Evolutionary conservation across 208 protist genomes (phyloP).

Genomic region (Leishmania aethiopica): DNA sequence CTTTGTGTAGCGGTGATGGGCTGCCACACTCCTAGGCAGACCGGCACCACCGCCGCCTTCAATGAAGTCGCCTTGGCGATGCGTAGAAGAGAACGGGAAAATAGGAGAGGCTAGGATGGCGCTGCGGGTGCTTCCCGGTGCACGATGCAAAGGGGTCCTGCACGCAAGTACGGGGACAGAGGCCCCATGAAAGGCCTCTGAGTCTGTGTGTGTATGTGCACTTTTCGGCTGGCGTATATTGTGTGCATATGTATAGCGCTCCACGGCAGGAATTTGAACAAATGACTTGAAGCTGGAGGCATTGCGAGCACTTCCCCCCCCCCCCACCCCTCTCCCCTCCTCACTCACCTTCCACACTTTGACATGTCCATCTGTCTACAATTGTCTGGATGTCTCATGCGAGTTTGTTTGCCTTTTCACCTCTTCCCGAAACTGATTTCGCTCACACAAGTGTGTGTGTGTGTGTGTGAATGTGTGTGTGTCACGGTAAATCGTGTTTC

Average conservation of each 20-base stretch:
- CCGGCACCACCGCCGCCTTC: neutral
- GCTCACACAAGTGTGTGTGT: neutral
- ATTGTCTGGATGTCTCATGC: neutral
- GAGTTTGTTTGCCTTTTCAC: neutral
- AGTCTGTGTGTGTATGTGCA: neutral
- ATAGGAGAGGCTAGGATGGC: neutral
- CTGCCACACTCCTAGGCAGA: neutral
- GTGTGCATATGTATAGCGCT: neutral
- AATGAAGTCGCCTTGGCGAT: neutral
- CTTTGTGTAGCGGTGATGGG: slow-evolving; percentile 38
- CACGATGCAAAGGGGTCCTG: neutral
- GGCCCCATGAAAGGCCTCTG: neutral
- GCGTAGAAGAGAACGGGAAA: neutral
- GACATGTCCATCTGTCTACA: neutral
- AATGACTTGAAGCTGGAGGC: neutral
- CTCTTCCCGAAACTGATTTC: neutral
- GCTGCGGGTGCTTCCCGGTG: neutral
- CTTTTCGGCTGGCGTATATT: neutral
- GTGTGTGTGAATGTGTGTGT: neutral
- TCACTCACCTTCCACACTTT: neutral
- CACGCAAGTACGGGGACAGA: neutral
- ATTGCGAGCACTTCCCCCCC: neutral
- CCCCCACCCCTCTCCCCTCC: neutral
- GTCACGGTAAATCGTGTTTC: neutral
- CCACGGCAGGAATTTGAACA: neutral